Base-by-base conservation (phyloP, 345 rosid species). In the Syzygium oleosum region DNA sequence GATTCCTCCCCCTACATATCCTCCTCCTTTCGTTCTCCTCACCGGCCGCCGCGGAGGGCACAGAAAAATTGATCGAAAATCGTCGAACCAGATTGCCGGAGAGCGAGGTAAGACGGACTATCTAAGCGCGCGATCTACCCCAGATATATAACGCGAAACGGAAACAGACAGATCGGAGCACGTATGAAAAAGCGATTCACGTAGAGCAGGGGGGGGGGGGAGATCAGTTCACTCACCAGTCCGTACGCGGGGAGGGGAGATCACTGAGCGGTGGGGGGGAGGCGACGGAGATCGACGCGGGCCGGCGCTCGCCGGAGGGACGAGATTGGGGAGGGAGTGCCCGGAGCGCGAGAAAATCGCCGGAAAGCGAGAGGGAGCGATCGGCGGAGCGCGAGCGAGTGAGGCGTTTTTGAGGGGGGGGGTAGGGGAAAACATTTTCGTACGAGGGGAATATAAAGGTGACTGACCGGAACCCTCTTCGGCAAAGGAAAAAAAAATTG, bases 361-460 rank as follows among this genome's bases (percentile, higher is more conserved):
- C 87, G 87, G 58, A 78, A 77, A 80, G 54, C 9, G 85, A 25
- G 53, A 49, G 85, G 49, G 5, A 54, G 79, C 73, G 88, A 80
- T 80, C 83, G 86, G 80, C 51, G 25, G 31, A 84, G 38, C 22
- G 86, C 51, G 83, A 84, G 80, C 58, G 85, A 84, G 61, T 51
- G 59, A 84, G 9, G 59, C 43, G 85, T 15, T 52, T 65, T 73
- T 29, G 56, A 51, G 34, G 79, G 55, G 13, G 34, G 43, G 56
- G 54, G 21, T 34, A 46, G 58, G 46, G 23, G n/a, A 23, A n/a
- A 29, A 22, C 27, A 22, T 15, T 17, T 27, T n/a, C n/a, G 59
- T 38, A 19, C 83, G 83, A 73, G 46, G 84, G 43, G 68, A 58
- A 87, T 84, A 87, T 87, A 84, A 61, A 59, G 86, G 88, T 87